Evolutionary conservation across 345 rosid species (phyloP).

Genomic region (Draba incana): DNA sequence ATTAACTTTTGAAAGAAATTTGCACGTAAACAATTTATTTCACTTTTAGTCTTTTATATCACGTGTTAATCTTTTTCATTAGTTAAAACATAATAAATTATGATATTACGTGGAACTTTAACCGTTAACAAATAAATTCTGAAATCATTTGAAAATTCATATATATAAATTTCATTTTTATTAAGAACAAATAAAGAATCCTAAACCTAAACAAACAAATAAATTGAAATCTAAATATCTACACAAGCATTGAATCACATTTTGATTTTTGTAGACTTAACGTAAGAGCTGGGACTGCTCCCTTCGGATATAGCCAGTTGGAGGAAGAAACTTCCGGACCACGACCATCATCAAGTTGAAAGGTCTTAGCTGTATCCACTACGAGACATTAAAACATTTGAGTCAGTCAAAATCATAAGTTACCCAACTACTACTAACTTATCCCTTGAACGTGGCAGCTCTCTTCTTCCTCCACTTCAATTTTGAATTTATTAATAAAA

Average conservation of each 20-base stretch:
- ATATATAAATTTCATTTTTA: neutral
- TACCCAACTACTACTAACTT: slow-evolving; percentile 30
- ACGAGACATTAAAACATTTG: slow-evolving; percentile 10
- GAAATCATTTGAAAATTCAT: neutral
- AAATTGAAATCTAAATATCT: neutral
- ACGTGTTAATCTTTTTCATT: neutral
- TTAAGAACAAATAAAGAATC: neutral
- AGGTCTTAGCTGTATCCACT: slow-evolving; percentile 39
- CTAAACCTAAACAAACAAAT: neutral
- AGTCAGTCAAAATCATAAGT: slow-evolving; percentile 32
- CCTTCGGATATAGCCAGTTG: slow-evolving; percentile 24
- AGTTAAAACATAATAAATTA: too few relatives aligned
- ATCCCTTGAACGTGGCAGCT: slow-evolving; percentile 28
- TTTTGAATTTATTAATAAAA: neutral
- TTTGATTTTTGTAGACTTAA: neutral
- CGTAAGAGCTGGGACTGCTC: slow-evolving; percentile 15
- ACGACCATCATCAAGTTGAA: slow-evolving; percentile 25
- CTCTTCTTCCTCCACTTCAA: neutral
- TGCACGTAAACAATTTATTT: too few relatives aligned
- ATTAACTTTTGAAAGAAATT: too few relatives aligned
- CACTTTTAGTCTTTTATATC: neutral
- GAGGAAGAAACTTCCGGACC: slow-evolving; percentile 27
- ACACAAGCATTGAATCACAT: neutral
- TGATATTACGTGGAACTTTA: neutral
- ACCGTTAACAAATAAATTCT: neutral